Evolutionary conservation across 129 eudicot species (phyloP).

Genomic region (Pseudognaphalium luteoalbum): DNA sequence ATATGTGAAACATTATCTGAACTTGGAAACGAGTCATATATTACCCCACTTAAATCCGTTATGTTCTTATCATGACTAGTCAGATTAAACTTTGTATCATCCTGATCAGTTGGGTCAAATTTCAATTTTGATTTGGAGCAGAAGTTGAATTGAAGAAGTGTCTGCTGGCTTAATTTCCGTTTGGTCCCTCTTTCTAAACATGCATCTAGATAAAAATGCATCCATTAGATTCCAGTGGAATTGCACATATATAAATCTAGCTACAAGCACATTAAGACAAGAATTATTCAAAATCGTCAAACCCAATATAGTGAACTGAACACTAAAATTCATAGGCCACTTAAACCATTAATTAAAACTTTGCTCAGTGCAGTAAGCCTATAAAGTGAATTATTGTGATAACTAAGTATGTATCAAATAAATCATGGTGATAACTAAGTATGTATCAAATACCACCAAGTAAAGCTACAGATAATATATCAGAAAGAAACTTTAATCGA

Average conservation of each 20-base stretch:
- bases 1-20: conserved; percentile 21
- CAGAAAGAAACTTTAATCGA: too few species aligned
- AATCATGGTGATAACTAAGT: background rate
- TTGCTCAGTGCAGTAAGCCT: background rate
- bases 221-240: background rate
- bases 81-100: conserved; percentile 25
- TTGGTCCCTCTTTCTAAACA: conserved; percentile 86
- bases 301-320: background rate
- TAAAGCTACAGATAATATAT: too few species aligned
- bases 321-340: background rate
- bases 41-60: background rate
- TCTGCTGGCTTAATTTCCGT: conserved; percentile 77
- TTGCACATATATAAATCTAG: conserved; percentile 11
- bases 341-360: conserved; percentile 15
- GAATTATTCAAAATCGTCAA: background rate
- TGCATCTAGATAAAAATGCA: conserved; percentile 55
- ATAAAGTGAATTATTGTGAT: background rate
- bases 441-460: too few species aligned
- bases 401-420: too few species aligned
- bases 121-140: conserved; percentile 39
- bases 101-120: conserved; percentile 21
- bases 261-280: background rate
- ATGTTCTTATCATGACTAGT: conserved; percentile 20
- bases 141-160: conserved; percentile 80
- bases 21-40: conserved; percentile 26